Base-by-base conservation (phyloP, 106 monocot genomes). In the Allium sativum region DNA sequence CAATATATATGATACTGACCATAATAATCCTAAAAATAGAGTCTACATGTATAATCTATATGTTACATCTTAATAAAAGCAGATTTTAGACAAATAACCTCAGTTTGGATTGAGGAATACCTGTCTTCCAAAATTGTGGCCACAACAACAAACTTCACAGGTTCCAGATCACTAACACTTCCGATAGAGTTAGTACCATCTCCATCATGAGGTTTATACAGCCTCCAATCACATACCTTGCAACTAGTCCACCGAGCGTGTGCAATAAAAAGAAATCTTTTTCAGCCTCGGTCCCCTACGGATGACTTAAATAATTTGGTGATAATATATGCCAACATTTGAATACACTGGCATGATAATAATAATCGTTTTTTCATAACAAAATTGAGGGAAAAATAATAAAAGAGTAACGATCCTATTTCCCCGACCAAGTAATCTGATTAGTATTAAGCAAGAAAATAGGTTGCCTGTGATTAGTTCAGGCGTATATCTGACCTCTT, bases 51-150 rank as follows among this genome's bases (percentile, higher is more conserved):
- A n/a, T n/a, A n/a, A n/a, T n/a, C n/a, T n/a, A n/a, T n/a, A n/a
- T n/a, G n/a, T n/a, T n/a, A n/a, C n/a, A n/a, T n/a, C n/a, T n/a
- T n/a, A n/a, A n/a, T n/a, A n/a, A n/a, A n/a, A n/a, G n/a, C n/a
- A n/a, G n/a, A n/a, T n/a, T n/a, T n/a, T n/a, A n/a, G n/a, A n/a
- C n/a, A n/a, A n/a, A n/a, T n/a, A n/a, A n/a, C n/a, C n/a, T n/a
- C n/a, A n/a, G n/a, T n/a, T n/a, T n/a, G n/a, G n/a, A n/a, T n/a
- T n/a, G n/a, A n/a, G n/a, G n/a, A n/a, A n/a, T n/a, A n/a, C n/a
- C n/a, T 85, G 67, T 89, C 93, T 64, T 89, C 85, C 85, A 89
- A 89, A 66, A 89, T 88, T 19, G 93, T 89, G 48, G 93, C 93
- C 69, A 89, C 81, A 64, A 89, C 86, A 41, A 93, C 74, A 76